A percentile compares a stretch with the other conserved stretches of the same genome.
These are phyloP conservation scores for Astraeus odoratus DNA, from an alignment of 768 basidiomycete species.

Conservation along the genomic window DNA sequence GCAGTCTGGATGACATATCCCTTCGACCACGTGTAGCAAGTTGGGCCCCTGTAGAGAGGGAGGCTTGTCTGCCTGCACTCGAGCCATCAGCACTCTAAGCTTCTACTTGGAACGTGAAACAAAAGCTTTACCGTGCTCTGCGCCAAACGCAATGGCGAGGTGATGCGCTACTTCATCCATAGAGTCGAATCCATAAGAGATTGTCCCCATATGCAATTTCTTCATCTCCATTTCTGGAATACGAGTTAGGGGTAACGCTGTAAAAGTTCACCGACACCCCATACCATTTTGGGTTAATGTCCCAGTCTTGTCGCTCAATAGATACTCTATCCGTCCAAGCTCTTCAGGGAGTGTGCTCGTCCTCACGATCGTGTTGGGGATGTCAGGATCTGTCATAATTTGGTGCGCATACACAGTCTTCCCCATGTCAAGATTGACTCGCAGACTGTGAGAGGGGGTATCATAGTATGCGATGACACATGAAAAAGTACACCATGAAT, in stretches of 20 bases:
- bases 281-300: slow-evolving; percentile 95
- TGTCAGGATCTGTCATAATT: slow-evolving; percentile 90
- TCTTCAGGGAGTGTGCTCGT: slow-evolving; percentile 98
- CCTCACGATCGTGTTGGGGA: slow-evolving; percentile 91
- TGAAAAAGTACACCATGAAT: background rate
- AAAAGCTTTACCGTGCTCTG: slow-evolving; percentile 41
- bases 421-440: slow-evolving; percentile 99
- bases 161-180: slow-evolving; percentile 98
- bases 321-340: slow-evolving; percentile 89
- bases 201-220: slow-evolving; percentile 97
- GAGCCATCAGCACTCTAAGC: slow-evolving; percentile 6
- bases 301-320: slow-evolving; percentile 96
- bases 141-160: slow-evolving; percentile 77
- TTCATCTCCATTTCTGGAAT: slow-evolving; percentile 95
- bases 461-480: background rate
- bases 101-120: background rate
- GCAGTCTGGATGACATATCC: slow-evolving; percentile 91
- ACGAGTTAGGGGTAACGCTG: background rate
- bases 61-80: slow-evolving; percentile 41
- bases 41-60: slow-evolving; percentile 68
- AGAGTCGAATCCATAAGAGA: slow-evolving; percentile 94
- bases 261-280: slow-evolving; percentile 11
- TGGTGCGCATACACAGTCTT: slow-evolving; percentile 97
- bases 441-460: slow-evolving; percentile 48
- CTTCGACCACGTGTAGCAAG: slow-evolving; percentile 81